Base-by-base conservation (phyloP, 169 alveolate species). In the Eimeria necatrix region DNA sequence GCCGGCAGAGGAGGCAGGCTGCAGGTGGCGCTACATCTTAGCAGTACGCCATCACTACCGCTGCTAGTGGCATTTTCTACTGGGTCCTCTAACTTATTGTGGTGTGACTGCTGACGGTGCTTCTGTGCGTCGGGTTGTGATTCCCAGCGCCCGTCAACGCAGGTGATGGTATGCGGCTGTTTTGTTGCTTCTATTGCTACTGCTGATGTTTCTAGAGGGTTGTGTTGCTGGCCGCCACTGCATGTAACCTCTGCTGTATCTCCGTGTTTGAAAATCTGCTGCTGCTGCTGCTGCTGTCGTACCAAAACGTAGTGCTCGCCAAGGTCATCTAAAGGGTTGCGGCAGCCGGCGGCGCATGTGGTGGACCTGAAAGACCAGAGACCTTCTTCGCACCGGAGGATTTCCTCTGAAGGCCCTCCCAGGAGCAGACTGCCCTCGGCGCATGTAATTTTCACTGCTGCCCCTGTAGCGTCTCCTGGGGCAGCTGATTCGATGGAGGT, bases 1-100 rank as follows among this genome's bases (percentile, higher is more conserved):
- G 91, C 41, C 4, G 74, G 53, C 60, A 81, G 53, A 10, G 91
- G 91, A 3, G 91, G 91, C 49, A 81, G 52, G 10, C 91, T 51
- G 91, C 91, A 81, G 74, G 91, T 53, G 56, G 91, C 91, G 70
- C 74, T 81, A 73, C 91, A 81, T 22, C 91, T 71, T 51, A 81
- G 91, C 91, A 53, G 52, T 73, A 81, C 91, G 12, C 91, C 91
- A 52, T 51, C 32, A 8, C 78, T 51, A 52, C 73, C 53, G 91
- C 91, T 81, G 91, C 91, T 52, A 10, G 52, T 32, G 52, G 32
- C 60, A 0, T 41, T 53, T 5, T 48, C 20, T 24, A 73, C 91
- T 81, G 91, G 56, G 32, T 51, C 91, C 22, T 51, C 10, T 32
- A 24, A 10, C 32, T 52, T 73, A 53, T 32, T 12, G 3, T 41